Percentiles rank a stretch among this genome's conserved stretches.
Evolutionary conservation across 352 stramenopile species (phyloP).

Genomic region (Globisporangium echinulatum): DNA sequence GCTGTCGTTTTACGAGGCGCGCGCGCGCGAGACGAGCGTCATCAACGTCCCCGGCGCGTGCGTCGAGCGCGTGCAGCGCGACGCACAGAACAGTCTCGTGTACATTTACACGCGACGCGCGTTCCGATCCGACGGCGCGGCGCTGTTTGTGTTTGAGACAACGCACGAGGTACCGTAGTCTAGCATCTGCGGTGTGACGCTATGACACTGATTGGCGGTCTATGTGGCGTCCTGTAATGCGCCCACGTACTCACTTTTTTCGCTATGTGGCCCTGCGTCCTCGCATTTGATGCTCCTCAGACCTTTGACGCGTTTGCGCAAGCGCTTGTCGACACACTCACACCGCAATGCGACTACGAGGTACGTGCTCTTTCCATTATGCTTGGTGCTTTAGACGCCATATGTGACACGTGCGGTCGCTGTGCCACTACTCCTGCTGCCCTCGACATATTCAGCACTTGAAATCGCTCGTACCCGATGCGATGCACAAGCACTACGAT

Average conservation of each 20-base stretch:
- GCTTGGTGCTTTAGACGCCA: not conserved
- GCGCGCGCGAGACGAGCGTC: slow-evolving; percentile 30
- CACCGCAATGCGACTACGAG: not conserved
- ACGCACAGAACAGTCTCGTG: slow-evolving; percentile 15
- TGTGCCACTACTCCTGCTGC: no score
- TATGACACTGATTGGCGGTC: not conserved
- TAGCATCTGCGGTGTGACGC: no score
- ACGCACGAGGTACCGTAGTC: slow-evolving; percentile 1
- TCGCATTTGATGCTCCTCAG: not conserved
- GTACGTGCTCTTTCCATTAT: not conserved
- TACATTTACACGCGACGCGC: slow-evolving; percentile 17
- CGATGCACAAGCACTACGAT: not conserved
- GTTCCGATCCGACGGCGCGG: slow-evolving; percentile 6
- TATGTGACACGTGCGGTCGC: not conserved
- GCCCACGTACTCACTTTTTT: no score
- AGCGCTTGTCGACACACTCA: not conserved
- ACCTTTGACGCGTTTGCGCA: not conserved
- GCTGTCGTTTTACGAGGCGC: slow-evolving; percentile 44
- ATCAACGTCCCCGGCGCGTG: slow-evolving; percentile 50
- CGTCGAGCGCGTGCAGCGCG: slow-evolving; percentile 34
- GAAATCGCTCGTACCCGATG: not conserved
- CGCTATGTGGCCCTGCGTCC: no score
- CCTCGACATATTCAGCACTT: not conserved
- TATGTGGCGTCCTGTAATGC: not conserved
- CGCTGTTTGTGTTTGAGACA: slow-evolving; percentile 13